Evolutionary conservation across 371 early-diverging fungal genomes (phyloP), one percentile per base, ranked within the genome.

Genomic region (Coemansia sp.): DNA sequence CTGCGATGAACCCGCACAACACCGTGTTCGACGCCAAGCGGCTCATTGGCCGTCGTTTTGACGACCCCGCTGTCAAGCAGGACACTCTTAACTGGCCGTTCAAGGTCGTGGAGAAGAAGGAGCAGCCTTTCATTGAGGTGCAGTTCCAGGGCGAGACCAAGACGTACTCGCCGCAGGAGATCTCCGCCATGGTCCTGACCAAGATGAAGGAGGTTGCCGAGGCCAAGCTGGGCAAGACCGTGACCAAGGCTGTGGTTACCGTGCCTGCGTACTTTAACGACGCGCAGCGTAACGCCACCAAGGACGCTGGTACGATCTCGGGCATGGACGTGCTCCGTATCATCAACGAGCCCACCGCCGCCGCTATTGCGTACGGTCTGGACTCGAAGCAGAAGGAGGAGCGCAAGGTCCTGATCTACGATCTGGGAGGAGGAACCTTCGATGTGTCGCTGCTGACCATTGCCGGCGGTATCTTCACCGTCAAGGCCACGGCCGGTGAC

Each of bases 241-340:
- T 98, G 81, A 88, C 74, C 74, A 86, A 94, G 83, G 95, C 95
- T 71, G 99, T 99, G 71, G 90, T 98, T 80, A 97, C 98, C 61
- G 94, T 99, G 70, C 98, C 99, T 51, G 98, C 97, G 72, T 96
- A 97, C 87, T 98, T 98, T 85, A 93, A 93, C 83, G 98, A 99
- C 84, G 88, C 91, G 52, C 98, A 99, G 87, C 93, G 99, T 85
- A 95, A 97, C 83, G 98, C 97, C 77, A 98, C 98, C 84, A 97
- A 97, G 89, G 95, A 95, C 82, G 95, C 99, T 67, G 99, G 97
- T 82, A 82, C 84, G 74, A 94, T 99, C 78, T 85, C 98, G 22
- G 99, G 98, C 53, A 82, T 99, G 69, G 93, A 95, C 82, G 93
- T 97, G 40, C 88, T 95, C 79, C 92, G 98, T 81, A 95, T 98